A percentile compares a stretch with the other conserved stretches of the same genome.
These are phyloP conservation scores for Agaricus subrufescens DNA, from an alignment of 768 basidiomycete species.

Conservation along the genomic window DNA sequence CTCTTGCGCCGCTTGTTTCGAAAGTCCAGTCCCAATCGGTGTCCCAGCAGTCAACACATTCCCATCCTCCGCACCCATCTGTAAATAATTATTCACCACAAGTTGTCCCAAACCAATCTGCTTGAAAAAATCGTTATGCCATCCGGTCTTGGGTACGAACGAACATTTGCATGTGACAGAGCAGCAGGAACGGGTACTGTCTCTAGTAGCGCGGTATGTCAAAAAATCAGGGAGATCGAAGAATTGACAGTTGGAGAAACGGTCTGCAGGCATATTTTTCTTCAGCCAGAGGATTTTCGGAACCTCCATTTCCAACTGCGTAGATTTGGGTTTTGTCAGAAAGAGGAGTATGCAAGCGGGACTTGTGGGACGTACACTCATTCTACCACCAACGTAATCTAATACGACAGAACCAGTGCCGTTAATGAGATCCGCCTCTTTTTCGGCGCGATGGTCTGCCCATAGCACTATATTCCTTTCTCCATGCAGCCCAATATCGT, in stretches of 20 bases:
- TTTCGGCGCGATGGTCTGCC: slow-evolving; percentile 94
- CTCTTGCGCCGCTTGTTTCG: slow-evolving; percentile 73
- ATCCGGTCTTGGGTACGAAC: slow-evolving; percentile 81
- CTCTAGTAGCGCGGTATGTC: slow-evolving; percentile 84
- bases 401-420: slow-evolving; percentile 77
- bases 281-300: slow-evolving; percentile 98
- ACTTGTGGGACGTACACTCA: slow-evolving; percentile 61
- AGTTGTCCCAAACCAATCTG: slow-evolving; percentile 78
- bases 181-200: slow-evolving; percentile 77
- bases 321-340: not conserved
- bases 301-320: slow-evolving; percentile 94
- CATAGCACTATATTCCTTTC: slow-evolving; percentile 89
- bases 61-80: slow-evolving; percentile 66
- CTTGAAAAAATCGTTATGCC: slow-evolving; percentile 85
- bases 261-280: slow-evolving; percentile 68
- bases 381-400: slow-evolving; percentile 93
- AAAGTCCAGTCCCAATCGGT: slow-evolving; percentile 83
- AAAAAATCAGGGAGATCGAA: slow-evolving; percentile 95
- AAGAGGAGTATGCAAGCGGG: not conserved
- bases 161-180: slow-evolving; percentile 96
- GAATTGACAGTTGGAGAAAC: slow-evolving; percentile 76
- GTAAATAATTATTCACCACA: slow-evolving; percentile 61
- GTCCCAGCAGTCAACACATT: slow-evolving; percentile 76
- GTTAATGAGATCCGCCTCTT: slow-evolving; percentile 91
- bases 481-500: slow-evolving; percentile 55